Evolutionary conservation across 164 flowering plant genomes (phyloP).

Genomic region (Aristolochia contorta): DNA sequence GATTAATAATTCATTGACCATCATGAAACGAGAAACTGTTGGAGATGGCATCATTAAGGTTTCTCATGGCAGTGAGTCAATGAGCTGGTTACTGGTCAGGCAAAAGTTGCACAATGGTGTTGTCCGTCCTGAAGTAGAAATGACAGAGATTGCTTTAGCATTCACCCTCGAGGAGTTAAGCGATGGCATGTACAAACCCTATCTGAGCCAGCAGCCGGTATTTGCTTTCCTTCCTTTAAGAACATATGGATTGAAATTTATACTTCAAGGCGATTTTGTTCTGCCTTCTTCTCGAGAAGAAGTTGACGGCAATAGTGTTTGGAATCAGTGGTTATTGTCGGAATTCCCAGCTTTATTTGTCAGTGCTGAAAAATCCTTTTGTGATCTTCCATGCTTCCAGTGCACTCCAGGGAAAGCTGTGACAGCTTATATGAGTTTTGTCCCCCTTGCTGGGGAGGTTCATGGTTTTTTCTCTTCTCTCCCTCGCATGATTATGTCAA

Average conservation of each 20-base stretch:
- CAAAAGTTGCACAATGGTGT: conserved; percentile 40
- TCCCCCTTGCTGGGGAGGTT: conserved; percentile 93
- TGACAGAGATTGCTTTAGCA: conserved; percentile 84
- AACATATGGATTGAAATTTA: conserved; percentile 88
- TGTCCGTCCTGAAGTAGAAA: conserved; percentile 49
- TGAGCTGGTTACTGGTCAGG: conserved; percentile 77
- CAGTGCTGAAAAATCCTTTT: conserved; percentile 59
- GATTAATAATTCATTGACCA: conserved; percentile 39
- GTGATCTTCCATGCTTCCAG: conserved; percentile 62
- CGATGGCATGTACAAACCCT: conserved; percentile 41
- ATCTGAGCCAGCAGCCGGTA: conserved; percentile 68
- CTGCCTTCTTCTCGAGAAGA: conserved; percentile 97
- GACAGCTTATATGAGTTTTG: conserved; percentile 74
- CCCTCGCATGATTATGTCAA: conserved; percentile 75
- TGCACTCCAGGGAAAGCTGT: conserved; percentile 66
- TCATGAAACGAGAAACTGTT: conserved; percentile 65
- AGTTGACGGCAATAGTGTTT: conserved; percentile 83
- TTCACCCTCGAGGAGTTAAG: conserved; percentile 57
- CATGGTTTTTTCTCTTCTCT: conserved; percentile 89
- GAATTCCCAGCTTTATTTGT: conserved; percentile 80
- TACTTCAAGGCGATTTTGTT: conserved; percentile 92
- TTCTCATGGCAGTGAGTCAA: conserved; percentile 61
- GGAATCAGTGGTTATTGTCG: conserved; percentile 96
- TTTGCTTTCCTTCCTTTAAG: conserved; percentile 95
- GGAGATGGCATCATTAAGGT: conserved; percentile 70